Evolutionary conservation across 768 basidiomycete species (phyloP).

Genomic region (Podaxis pistillaris): DNA sequence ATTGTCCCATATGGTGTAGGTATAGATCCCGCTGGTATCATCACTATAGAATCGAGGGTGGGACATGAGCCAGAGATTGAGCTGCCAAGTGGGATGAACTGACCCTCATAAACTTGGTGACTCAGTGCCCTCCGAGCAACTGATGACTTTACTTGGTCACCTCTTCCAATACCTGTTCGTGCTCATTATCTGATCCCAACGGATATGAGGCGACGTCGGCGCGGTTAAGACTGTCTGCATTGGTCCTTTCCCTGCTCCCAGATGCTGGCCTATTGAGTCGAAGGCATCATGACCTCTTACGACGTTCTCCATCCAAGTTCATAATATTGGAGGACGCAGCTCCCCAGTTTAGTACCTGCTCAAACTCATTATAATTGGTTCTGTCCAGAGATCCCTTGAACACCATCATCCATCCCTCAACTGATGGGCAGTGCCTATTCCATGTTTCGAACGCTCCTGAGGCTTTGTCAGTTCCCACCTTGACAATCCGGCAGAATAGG

Average conservation of each 20-base stretch:
- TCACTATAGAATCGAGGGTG: too few relatives aligned
- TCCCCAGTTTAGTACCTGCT: neutral
- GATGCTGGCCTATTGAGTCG: slow-evolving; percentile 22
- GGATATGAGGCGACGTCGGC: slow-evolving; percentile 30
- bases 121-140: slow-evolving; percentile 19
- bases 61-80: too few relatives aligned
- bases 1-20: too few relatives aligned
- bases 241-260: slow-evolving; percentile 26
- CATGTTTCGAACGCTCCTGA: slow-evolving; percentile 13
- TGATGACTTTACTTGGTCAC: slow-evolving; percentile 24
- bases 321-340: slow-evolving; percentile 27
- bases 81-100: too few relatives aligned
- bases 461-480: slow-evolving; percentile 31
- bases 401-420: slow-evolving; percentile 16
- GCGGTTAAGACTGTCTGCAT: too few relatives aligned
- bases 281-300: slow-evolving; percentile 23
- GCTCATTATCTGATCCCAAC: slow-evolving; percentile 24
- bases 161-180: slow-evolving; percentile 29
- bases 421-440: too few relatives aligned
- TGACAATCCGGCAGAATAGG: slow-evolving; percentile 21
- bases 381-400: slow-evolving; percentile 28
- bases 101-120: too few relatives aligned
- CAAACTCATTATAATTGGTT: slow-evolving; percentile 2
- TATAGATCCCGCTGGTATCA: too few relatives aligned
- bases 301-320: slow-evolving; percentile 28